Evolutionary conservation across 768 basidiomycete species (phyloP), one percentile per base, ranked within the genome.

Genomic region (Termitomyces sp.): DNA sequence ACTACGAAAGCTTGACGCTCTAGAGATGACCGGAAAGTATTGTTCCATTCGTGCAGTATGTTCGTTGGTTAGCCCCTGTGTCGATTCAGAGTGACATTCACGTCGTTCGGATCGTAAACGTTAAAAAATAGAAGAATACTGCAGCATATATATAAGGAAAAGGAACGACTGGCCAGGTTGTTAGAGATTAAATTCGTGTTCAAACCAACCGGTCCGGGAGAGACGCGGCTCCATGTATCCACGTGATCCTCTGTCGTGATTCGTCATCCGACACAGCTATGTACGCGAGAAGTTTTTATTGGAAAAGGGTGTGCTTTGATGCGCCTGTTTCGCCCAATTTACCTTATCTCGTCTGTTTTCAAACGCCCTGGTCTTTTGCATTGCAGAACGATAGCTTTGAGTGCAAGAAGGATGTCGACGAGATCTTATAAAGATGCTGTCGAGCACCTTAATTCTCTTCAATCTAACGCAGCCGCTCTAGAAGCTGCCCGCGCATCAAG

Each of bases 401-500:
- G 46, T 24, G 48, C 28, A 5, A 55, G 72, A 56, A 67, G 57
- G 32, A 89, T 91, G 86, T 78, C 84, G 26, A 73, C 77, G 28
- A 76, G 81, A 62, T 79, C 83, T 3, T 93, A 93, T 65, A 74
- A 77, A 62, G 85, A 90, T 60, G 91, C 91, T 0, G 74, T 93
- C 42, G 78, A 83, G 43, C 73, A 76, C 57, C 76, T 93, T 46
- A 93, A 94, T 68, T 76, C 86, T 37, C 76, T 93, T 2, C 95
- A 99, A 68, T 89, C 88, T 28, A 99, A 98, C 77, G 93, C 93
- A 17, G 91, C 93, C n/a, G 82, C 85, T 21, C 76, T 99, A 22
- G 93, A 94, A 28, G 90, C 89, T 19, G 79, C 87, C 35, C 84
- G 90, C 38, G 85, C 87, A 35, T 51, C 55, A 22, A 83, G 82